Evolutionary conservation across 768 basidiomycete species (phyloP).

Genomic region (Trametes elegans): DNA sequence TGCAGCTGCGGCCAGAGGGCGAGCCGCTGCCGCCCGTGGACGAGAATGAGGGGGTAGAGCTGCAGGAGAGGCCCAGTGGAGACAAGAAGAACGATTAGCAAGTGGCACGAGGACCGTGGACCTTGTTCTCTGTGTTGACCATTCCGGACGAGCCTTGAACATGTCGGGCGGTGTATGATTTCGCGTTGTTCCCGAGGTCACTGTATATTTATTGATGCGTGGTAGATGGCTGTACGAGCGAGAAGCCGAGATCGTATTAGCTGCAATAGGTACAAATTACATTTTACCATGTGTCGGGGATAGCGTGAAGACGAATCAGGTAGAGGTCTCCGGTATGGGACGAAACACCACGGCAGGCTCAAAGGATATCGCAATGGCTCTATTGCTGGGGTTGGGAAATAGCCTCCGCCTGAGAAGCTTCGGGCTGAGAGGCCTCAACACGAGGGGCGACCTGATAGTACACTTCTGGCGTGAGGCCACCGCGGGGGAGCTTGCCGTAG

Average conservation of each 20-base stretch:
- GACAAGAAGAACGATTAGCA: slow-evolving; percentile 14
- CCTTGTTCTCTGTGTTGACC: background rate
- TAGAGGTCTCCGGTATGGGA: too few species aligned
- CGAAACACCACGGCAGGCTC: background rate
- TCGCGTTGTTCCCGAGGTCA: too few species aligned
- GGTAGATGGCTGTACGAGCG: too few species aligned
- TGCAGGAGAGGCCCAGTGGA: background rate
- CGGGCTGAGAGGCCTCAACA: slow-evolving; percentile 4
- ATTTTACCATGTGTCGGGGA: too few species aligned
- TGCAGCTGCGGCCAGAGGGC: slow-evolving; percentile 12
- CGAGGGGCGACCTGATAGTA: slow-evolving; percentile 32
- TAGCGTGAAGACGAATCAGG: too few species aligned
- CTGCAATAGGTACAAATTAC: too few species aligned
- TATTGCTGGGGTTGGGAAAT: background rate
- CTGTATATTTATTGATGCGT: too few species aligned
- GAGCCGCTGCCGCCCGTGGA: slow-evolving; percentile 14
- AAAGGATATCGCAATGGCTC: background rate
- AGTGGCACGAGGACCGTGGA: too few species aligned
- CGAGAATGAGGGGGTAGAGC: slow-evolving; percentile 4
- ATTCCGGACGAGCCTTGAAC: background rate
- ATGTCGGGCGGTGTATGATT: background rate
- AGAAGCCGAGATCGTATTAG: too few species aligned
- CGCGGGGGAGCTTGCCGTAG: slow-evolving; percentile 34
- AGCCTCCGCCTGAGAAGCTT: background rate
- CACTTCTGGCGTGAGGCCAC: slow-evolving; percentile 31